A percentile compares a stretch with the other conserved stretches of the same genome.
Evolutionary conservation across 2,329 filamentous ascomycete species (phyloP).

Genomic region (Botrytis pseudocinerea): DNA sequence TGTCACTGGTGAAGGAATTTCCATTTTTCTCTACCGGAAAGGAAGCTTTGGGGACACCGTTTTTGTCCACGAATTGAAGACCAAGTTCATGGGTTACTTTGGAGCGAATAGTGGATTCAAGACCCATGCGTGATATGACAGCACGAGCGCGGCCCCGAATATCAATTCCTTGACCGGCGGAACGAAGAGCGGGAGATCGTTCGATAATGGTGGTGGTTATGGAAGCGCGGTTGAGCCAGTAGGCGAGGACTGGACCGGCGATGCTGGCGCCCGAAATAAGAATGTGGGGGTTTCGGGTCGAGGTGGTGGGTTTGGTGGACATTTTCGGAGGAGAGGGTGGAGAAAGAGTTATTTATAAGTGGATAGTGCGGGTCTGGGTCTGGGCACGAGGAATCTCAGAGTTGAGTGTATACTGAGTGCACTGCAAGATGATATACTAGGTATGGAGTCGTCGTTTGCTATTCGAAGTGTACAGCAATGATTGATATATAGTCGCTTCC

Average conservation of each 20-base stretch:
- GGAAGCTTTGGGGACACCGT: constrained; percentile 43
- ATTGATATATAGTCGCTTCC: too few species aligned
- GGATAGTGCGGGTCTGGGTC: background rate
- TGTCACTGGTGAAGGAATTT: constrained; percentile 46
- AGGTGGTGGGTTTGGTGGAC: background rate
- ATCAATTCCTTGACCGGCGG: constrained; percentile 55
- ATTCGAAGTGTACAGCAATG: too few species aligned
- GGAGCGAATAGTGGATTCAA: constrained; percentile 44
- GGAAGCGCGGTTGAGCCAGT: constrained; percentile 48
- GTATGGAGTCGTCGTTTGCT: background rate
- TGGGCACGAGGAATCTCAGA: background rate
- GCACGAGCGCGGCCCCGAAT: constrained; percentile 47
- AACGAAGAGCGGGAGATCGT: constrained; percentile 46
- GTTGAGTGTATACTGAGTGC: background rate
- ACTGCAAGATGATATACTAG: background rate
- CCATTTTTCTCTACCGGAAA: constrained; percentile 39
- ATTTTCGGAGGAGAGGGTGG: background rate
- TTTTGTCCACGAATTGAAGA: constrained; percentile 44
- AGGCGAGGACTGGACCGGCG: constrained; percentile 48
- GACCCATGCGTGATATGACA: constrained; percentile 45
- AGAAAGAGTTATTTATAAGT: background rate
- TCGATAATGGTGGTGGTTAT: constrained; percentile 46
- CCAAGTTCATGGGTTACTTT: constrained; percentile 47
- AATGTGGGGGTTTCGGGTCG: constrained; percentile 25
- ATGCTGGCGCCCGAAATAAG: constrained; percentile 43